Percentiles rank a stretch among this genome's conserved stretches.
These are phyloP conservation scores for Diaporthe sp. DNA, from an alignment of 2,329 filamentous ascomycete genomes.

Conservation along the genomic window DNA sequence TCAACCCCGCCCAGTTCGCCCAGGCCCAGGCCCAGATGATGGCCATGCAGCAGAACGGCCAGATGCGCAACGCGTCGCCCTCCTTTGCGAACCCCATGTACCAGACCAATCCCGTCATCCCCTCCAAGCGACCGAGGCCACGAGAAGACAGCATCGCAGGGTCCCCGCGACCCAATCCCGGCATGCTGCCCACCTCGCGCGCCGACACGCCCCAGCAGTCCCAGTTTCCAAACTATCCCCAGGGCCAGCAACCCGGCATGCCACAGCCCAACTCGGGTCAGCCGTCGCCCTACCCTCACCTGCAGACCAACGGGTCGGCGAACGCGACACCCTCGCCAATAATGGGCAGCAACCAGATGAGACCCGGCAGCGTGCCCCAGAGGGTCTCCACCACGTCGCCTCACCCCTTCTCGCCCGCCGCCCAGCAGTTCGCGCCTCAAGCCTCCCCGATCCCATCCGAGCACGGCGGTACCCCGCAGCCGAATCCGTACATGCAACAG, in stretches of 20 bases:
- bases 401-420: conserved; percentile 86
- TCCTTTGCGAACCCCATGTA: conserved; percentile 84
- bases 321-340: conserved; percentile 95
- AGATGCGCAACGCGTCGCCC: conserved; percentile 85
- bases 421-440: conserved; percentile 76
- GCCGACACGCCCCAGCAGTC: conserved; percentile 92
- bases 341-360: conserved; percentile 81
- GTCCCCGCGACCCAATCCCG: conserved; percentile 82
- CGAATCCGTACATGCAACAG: conserved; percentile 68
- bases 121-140: conserved; percentile 88
- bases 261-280: conserved; percentile 74
- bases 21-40: conserved; percentile 65
- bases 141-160: conserved; percentile 87
- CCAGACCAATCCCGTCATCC: conserved; percentile 87
- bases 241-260: conserved; percentile 59
- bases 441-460: conserved; percentile 84
- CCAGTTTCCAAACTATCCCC: conserved; percentile 79
- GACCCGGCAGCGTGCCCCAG: conserved; percentile 79
- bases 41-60: conserved; percentile 81
- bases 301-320: conserved; percentile 83
- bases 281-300: conserved; percentile 82
- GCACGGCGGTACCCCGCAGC: conserved; percentile 81
- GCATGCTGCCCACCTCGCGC: conserved; percentile 84
- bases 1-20: conserved; percentile 72
- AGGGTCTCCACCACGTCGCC: conserved; percentile 93